These are phyloP conservation scores for Rhodofomes roseus DNA, from an alignment of 1,284 basidiomycete species.

Conservation along the genomic window DNA sequence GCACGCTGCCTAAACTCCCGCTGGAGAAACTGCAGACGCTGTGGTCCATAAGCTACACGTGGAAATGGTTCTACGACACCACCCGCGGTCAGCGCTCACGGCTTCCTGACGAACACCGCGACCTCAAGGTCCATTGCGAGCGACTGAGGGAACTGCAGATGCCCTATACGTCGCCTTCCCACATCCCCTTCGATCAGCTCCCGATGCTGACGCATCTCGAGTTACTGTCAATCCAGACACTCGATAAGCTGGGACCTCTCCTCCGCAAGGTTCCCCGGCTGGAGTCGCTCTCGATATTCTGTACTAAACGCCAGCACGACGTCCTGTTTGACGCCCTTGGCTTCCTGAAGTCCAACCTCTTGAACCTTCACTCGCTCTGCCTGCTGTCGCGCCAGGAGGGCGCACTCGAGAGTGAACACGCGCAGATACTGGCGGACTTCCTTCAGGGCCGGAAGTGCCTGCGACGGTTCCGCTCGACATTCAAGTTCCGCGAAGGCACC, in stretches of 20 bases:
- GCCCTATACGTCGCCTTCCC: background rate
- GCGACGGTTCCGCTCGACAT: conserved; percentile 8
- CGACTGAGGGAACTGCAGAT: background rate
- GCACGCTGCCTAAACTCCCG: background rate
- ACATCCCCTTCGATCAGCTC: background rate
- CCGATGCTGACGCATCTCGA: background rate
- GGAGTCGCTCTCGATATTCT: background rate
- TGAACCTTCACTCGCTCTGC: conserved; percentile 13
- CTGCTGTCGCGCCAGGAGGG: background rate
- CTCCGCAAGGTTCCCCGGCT: background rate
- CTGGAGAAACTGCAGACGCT: background rate
- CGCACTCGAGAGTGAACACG: background rate
- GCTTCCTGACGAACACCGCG: background rate
- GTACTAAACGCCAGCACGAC: background rate
- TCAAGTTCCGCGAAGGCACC: background rate
- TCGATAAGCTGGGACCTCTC: background rate
- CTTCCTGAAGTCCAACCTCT: conserved; percentile 5
- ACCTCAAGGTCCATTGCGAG: background rate
- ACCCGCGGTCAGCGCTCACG: background rate
- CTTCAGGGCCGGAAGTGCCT: conserved; percentile 7
- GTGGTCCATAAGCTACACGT: background rate
- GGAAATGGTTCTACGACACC: conserved; percentile 2
- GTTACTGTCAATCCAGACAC: background rate
- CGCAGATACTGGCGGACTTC: conserved; percentile 3
- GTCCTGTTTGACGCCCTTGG: background rate